phyloP scores from a whole-genome alignment of 345 rosid species.

The Acer yangbiense region DNA sequence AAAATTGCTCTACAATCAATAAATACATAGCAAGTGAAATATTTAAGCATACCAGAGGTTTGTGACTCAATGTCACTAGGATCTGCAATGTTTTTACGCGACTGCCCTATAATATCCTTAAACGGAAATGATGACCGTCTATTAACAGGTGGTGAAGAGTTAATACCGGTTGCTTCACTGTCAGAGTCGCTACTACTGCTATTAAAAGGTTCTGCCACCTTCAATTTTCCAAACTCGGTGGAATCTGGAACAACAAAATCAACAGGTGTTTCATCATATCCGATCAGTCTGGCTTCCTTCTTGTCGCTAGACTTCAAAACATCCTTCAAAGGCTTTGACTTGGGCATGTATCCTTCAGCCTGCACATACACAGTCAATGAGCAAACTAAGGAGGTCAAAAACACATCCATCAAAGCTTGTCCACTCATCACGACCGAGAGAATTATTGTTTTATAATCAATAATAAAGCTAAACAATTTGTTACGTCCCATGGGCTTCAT shows the following conservation, averaged over 20 bases:
- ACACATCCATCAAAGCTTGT: background rate
- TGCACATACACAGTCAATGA: slow-evolving; percentile 29
- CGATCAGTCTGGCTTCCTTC: slow-evolving; percentile 71
- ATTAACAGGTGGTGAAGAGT: slow-evolving; percentile 25
- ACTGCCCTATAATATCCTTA: slow-evolving; percentile 19
- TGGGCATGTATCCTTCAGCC: slow-evolving; percentile 56
- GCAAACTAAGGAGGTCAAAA: slow-evolving; percentile 3
- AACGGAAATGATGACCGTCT: slow-evolving; percentile 16
- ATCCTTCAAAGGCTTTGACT: slow-evolving; percentile 55
- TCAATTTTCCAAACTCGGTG: slow-evolving; percentile 30
- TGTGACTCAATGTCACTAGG: slow-evolving; percentile 13
- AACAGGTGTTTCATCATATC: slow-evolving; percentile 71
- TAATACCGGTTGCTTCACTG: slow-evolving; percentile 20
- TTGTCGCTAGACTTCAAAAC: slow-evolving; percentile 49
- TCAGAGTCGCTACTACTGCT: slow-evolving; percentile 13
- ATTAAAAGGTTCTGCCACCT: slow-evolving; percentile 25
- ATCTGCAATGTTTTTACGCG: slow-evolving; percentile 19
- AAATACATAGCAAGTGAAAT: background rate
- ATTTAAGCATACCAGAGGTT: slow-evolving; percentile 25
- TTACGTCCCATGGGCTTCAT: too few species aligned
- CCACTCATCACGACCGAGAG: background rate
- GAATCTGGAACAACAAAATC: slow-evolving; percentile 39
- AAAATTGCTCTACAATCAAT: slow-evolving; percentile 5
- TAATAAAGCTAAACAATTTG: background rate
- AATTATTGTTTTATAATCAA: background rate